Conservation (phyloP, 2,329 filamentous ascomycete species). For the Xylaria hypoxylon region DNA sequence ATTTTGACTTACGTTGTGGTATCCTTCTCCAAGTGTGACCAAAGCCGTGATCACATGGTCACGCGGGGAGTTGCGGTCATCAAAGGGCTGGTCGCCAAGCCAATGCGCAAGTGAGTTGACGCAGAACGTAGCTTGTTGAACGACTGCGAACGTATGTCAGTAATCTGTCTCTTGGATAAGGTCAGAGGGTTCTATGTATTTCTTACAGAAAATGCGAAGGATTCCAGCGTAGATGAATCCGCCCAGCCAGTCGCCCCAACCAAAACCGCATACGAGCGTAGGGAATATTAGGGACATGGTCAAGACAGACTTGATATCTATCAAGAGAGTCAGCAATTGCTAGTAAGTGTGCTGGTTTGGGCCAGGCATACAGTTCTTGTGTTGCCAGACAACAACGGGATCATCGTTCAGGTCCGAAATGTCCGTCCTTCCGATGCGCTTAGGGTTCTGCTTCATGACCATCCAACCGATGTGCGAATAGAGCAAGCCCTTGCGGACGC, state of each 20-base stretch:
- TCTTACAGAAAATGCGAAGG: conserved; percentile 59
- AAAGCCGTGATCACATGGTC: conserved; percentile 76
- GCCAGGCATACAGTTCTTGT: conserved; percentile 54
- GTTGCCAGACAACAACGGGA: conserved; percentile 62
- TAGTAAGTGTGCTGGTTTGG: background rate
- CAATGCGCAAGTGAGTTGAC: conserved; percentile 66
- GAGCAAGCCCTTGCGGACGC: conserved; percentile 62
- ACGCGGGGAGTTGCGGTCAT: conserved; percentile 76
- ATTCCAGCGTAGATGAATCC: conserved; percentile 64
- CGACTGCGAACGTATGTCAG: conserved; percentile 46
- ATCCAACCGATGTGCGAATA: conserved; percentile 65
- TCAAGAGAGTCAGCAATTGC: conserved; percentile 16
- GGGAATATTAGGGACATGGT: conserved; percentile 62
- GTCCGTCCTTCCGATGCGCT: conserved; percentile 63
- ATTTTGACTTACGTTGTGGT: conserved; percentile 66
- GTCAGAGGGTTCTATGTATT: background rate
- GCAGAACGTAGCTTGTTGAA: conserved; percentile 65
- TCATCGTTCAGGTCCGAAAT: conserved; percentile 64
- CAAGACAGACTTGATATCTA: conserved; percentile 59
- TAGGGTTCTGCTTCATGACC: conserved; percentile 66
- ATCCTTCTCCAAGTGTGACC: conserved; percentile 75
- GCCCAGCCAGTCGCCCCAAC: conserved; percentile 62
- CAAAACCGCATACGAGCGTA: conserved; percentile 59
- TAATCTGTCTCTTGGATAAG: background rate
- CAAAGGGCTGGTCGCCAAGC: conserved; percentile 74